phyloP scores from a whole-genome alignment of 2,329 filamentous ascomycete genomes.

The Pseudonectria buxi region DNA sequence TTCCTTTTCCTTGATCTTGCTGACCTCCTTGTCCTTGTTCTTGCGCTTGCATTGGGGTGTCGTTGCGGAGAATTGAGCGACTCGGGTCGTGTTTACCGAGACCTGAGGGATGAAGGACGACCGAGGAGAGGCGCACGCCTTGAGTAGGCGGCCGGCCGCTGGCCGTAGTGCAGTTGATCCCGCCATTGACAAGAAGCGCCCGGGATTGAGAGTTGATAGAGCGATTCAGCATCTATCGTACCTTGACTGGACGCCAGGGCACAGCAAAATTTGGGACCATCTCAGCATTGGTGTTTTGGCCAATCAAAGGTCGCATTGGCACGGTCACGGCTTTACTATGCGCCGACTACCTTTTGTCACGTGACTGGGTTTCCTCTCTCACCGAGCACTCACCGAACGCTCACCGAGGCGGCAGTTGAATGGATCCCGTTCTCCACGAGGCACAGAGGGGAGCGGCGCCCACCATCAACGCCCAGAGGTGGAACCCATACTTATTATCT shows the following conservation, averaged over 20 bases:
- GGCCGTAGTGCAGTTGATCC: conserved; percentile 22
- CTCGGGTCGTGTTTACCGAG: conserved; percentile 9
- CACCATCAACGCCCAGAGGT: conserved; percentile 7
- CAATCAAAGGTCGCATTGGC: not conserved
- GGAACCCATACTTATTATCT: conserved; percentile 13
- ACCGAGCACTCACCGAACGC: conserved; percentile 10
- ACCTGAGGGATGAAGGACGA: conserved; percentile 6
- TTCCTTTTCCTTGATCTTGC: no score
- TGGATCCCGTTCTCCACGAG: conserved; percentile 5
- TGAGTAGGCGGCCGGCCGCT: conserved; percentile 17
- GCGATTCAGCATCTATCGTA: conserved; percentile 11
- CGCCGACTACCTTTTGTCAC: conserved; percentile 4
- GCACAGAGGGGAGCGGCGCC: conserved; percentile 10
- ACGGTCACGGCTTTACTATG: conserved; percentile 11
- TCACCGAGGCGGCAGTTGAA: conserved; percentile 4
- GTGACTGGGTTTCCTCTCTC: conserved; percentile 6
- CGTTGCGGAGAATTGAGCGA: conserved; percentile 48
- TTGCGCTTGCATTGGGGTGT: conserved; percentile 41
- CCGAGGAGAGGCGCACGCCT: conserved; percentile 10
- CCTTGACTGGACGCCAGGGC: conserved; percentile 4
- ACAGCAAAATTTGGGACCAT: conserved; percentile 15
- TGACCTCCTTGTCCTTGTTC: conserved; percentile 58
- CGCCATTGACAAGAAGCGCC: conserved; percentile 22
- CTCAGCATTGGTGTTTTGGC: not conserved
- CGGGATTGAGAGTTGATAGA: conserved; percentile 11